These are phyloP conservation scores for Cucurbita argyrosperma DNA, from an alignment of 306 rosid genomes.

Conservation along the genomic window DNA sequence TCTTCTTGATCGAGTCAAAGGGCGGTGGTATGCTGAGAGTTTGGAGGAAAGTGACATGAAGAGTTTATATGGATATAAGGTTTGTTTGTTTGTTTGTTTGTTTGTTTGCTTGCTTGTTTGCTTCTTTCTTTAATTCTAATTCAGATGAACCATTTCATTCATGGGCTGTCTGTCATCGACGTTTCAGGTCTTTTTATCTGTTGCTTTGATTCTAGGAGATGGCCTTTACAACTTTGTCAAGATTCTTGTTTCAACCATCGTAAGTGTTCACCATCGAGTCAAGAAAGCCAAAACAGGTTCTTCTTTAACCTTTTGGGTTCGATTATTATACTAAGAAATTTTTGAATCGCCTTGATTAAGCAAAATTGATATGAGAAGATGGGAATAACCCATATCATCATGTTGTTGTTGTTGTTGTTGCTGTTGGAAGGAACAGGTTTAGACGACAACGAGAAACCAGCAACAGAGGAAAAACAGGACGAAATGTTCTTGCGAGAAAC, in stretches of 20 bases:
- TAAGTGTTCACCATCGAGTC: constrained; percentile 15
- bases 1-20: constrained; percentile 43
- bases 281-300: constrained; percentile 21
- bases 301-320: neutral
- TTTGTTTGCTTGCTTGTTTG: neutral
- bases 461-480: constrained; percentile 20
- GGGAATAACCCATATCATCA: too few species aligned
- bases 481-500: constrained; percentile 48
- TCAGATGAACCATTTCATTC: neutral
- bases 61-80: constrained; percentile 89
- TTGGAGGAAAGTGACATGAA: constrained; percentile 70
- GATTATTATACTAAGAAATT: too few species aligned
- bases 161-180: neutral
- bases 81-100: constrained; percentile 1
- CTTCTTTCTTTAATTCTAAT: neutral
- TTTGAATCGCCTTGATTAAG: too few species aligned
- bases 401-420: neutral
- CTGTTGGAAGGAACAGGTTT: constrained; percentile 13
- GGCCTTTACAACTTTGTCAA: constrained; percentile 69
- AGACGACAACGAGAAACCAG: constrained; percentile 15
- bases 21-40: constrained; percentile 60
- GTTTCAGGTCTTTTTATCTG: constrained; percentile 52
- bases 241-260: constrained; percentile 34
- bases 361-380: too few species aligned
- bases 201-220: constrained; percentile 72